These are phyloP conservation scores for Xylaria sp. DNA, from an alignment of 2,329 filamentous ascomycete species.

Conservation along the genomic window DNA sequence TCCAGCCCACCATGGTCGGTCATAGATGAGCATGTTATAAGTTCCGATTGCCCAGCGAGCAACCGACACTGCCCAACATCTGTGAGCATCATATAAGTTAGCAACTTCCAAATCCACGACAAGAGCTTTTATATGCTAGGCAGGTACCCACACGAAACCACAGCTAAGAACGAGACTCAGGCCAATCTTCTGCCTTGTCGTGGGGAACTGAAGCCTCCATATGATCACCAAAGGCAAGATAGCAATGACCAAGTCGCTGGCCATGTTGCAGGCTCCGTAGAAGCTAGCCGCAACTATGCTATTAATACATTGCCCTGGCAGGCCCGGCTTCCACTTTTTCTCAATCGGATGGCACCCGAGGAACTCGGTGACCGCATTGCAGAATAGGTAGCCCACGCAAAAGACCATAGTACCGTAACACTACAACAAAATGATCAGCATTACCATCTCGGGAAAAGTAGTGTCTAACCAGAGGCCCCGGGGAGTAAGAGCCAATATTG, in stretches of 20 bases:
- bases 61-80: slow-evolving; percentile 28
- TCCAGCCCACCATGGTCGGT: slow-evolving; percentile 29
- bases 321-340: slow-evolving; percentile 27
- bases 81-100: slow-evolving; percentile 4
- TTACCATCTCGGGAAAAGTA: background rate
- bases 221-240: slow-evolving; percentile 30
- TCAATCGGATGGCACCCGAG: slow-evolving; percentile 29
- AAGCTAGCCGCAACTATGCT: slow-evolving; percentile 15
- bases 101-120: background rate
- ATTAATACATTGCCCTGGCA: slow-evolving; percentile 27
- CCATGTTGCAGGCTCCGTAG: slow-evolving; percentile 29
- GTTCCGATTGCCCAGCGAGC: slow-evolving; percentile 26
- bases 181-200: slow-evolving; percentile 24
- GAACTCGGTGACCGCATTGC: slow-evolving; percentile 50
- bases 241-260: slow-evolving; percentile 26
- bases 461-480: background rate
- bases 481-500: background rate
- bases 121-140: background rate
- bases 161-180: slow-evolving; percentile 27
- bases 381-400: slow-evolving; percentile 61
- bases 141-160: slow-evolving; percentile 27
- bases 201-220: slow-evolving; percentile 27
- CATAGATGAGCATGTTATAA: slow-evolving; percentile 19
- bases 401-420: slow-evolving; percentile 29
- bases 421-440: background rate